These are phyloP conservation scores for Daphne laureola DNA, from an alignment of 441 rosid genomes.

Conservation along the genomic window DNA sequence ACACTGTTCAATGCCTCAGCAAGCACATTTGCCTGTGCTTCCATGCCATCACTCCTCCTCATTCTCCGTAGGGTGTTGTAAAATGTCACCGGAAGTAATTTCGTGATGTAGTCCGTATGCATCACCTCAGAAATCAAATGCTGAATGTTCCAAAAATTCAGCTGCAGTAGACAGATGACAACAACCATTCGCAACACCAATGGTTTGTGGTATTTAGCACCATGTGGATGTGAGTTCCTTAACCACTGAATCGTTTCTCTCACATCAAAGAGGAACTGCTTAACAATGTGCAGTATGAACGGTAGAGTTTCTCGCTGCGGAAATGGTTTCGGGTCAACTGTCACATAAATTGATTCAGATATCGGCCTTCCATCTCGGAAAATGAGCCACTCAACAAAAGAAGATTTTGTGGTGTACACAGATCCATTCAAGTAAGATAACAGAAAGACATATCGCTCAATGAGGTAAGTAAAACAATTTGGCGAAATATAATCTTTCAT, in stretches of 20 bases:
- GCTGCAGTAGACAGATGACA: slow-evolving; percentile 23
- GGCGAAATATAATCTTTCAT: slow-evolving; percentile 29
- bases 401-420: slow-evolving; percentile 23
- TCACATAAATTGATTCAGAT: neutral
- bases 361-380: slow-evolving; percentile 9
- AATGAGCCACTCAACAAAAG: slow-evolving; percentile 29
- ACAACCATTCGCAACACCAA: slow-evolving; percentile 32
- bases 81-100: slow-evolving; percentile 25
- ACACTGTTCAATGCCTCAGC: slow-evolving; percentile 27
- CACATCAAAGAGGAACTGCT: slow-evolving; percentile 12
- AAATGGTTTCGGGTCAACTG: slow-evolving; percentile 2
- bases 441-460: slow-evolving; percentile 27
- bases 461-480: slow-evolving; percentile 32
- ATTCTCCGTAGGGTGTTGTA: slow-evolving; percentile 12
- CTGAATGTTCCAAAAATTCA: slow-evolving; percentile 21
- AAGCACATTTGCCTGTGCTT: slow-evolving; percentile 2
- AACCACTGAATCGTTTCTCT: slow-evolving; percentile 28
- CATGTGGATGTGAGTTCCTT: slow-evolving; percentile 6
- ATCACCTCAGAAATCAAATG: slow-evolving; percentile 17
- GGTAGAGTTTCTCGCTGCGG: neutral
- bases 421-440: slow-evolving; percentile 17
- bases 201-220: slow-evolving; percentile 10
- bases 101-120: slow-evolving; percentile 9
- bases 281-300: slow-evolving; percentile 7
- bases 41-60: neutral